Evolutionary conservation across 140 eudicot species (phyloP).

Genomic region (Bidens hawaiensis): DNA sequence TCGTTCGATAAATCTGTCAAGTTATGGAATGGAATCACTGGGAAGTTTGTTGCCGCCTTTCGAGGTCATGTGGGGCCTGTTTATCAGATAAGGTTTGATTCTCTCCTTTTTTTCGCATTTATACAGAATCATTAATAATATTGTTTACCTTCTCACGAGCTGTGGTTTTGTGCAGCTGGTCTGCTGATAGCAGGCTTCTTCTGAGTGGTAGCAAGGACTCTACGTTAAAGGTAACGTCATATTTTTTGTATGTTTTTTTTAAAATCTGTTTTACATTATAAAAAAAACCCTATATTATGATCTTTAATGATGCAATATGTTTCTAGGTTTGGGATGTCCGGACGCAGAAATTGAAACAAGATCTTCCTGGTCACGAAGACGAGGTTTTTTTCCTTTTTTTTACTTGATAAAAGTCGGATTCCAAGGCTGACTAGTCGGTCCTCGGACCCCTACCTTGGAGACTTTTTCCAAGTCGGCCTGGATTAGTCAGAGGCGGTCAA

Average conservation of each 20-base stretch:
- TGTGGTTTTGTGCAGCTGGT: conserved; percentile 69
- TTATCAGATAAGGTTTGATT: conserved; percentile 78
- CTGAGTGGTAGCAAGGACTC: conserved; percentile 98
- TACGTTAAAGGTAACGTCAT: conserved; percentile 62
- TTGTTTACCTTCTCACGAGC: conserved; percentile 5
- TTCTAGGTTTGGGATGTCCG: conserved; percentile 91
- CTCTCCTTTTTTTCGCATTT: neutral
- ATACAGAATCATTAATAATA: neutral
- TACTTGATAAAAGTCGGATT: neutral
- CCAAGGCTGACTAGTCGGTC: no score
- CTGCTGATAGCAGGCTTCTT: conserved; percentile 98
- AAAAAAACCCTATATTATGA: neutral
- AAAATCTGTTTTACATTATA: neutral
- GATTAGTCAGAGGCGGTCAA: no score
- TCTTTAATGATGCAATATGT: neutral
- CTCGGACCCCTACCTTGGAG: no score
- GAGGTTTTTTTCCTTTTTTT: conserved; percentile 43
- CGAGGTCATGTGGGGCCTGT: conserved; percentile 99
- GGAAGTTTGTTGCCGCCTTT: conserved; percentile 83
- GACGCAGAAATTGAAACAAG: conserved; percentile 77
- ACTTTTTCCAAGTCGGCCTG: no score
- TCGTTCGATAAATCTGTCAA: conserved; percentile 95
- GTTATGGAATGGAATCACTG: conserved; percentile 91
- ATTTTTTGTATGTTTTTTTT: neutral
- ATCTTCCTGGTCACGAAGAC: conserved; percentile 97